Base-by-base conservation (phyloP, 1,284 basidiomycete species). In the Cutaneotrichosporon sp. region DNA sequence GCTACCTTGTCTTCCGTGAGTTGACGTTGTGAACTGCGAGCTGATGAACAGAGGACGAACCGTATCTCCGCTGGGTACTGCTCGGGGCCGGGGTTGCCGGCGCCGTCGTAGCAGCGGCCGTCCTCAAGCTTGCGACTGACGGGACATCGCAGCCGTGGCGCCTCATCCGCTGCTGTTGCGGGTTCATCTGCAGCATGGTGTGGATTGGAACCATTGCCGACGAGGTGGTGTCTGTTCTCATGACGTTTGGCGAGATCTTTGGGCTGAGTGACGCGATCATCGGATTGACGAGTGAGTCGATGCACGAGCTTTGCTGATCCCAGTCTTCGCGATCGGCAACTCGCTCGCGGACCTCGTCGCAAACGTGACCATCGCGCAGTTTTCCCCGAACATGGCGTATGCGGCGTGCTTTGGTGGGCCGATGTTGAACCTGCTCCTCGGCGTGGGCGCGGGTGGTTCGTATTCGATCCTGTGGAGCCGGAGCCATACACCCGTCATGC, bases 131-230 rank as follows among this genome's bases (percentile, higher is more conserved):
- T 74, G 85, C 87, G 1, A 83, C 85, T 3, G 84, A 85, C 59
- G 89, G 89, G 1, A 82, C 83, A 7, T 84, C 87, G 61, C 83
- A 85, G 0, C 80, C 85, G 2, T 86, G 87, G 61, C 85, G 87
- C 58, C 83, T 91, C 76, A 84, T 86, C n/a, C 85, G 92, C 18
- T 95, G 91, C 75, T 89, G 88, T 46, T 88, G 92, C 83, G 94
- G 94, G 0, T 97, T 97, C 80, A 80, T 89, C 36, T 89, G 95
- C 46, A 85, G 92, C 14, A 87, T 96, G 71, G 88, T 97, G 5
- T 97, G 94, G 94, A 96, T 97, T 71, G 92, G 95, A 85, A 90
- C 89, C 9, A 94, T 97, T 60, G 93, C 94, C 1, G 92, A 96
- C 76, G 91, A 97, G 77, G 92, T 95, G 3, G 92, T 97, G 31